phyloP scores from a whole-genome alignment of 75 land plant genomes.

The Isoetes taiwanensis region DNA sequence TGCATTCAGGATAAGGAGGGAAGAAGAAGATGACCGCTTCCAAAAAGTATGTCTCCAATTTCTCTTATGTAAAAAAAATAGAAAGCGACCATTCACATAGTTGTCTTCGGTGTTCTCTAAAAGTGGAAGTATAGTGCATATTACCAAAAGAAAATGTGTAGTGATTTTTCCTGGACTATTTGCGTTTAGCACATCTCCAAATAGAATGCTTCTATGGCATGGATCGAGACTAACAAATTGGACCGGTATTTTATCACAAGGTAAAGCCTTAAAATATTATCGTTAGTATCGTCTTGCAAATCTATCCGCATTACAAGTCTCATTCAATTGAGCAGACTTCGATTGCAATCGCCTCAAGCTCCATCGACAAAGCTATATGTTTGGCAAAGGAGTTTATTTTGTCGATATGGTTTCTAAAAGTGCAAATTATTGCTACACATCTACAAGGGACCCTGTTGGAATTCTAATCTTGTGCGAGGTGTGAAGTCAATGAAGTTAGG shows the following conservation, averaged over 20 bases:
- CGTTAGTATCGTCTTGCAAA: too few species aligned
- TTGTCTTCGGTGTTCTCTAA: too few species aligned
- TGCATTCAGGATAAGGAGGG: conserved; percentile 48
- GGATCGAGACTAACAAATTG: conserved; percentile 90
- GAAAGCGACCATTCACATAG: not conserved
- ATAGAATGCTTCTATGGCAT: conserved; percentile 96
- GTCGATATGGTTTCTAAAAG: conserved; percentile 99
- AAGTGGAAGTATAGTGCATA: too few species aligned
- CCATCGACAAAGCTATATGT: conserved; percentile 94
- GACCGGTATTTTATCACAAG: conserved; percentile 96
- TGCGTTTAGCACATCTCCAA: conserved; percentile 49
- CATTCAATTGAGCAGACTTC: too few species aligned
- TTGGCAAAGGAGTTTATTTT: conserved; percentile 99
- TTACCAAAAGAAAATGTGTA: too few species aligned
- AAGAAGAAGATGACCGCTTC: conserved; percentile 65
- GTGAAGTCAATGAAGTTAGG: too few species aligned
- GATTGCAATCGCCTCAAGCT: conserved; percentile 98
- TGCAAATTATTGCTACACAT: conserved; percentile 87
- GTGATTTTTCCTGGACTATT: not conserved
- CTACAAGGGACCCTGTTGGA: conserved; percentile 27
- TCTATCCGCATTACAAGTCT: too few species aligned
- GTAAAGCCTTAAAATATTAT: conserved; percentile 25
- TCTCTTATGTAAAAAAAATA: not conserved
- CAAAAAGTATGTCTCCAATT: conserved; percentile 29
- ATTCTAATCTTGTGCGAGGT: conserved; percentile 94